Percentiles rank a stretch among this genome's conserved stretches.
Evolutionary conservation across 1,284 basidiomycete genomes (phyloP).

Genomic region (Ceratobasidium sp.): DNA sequence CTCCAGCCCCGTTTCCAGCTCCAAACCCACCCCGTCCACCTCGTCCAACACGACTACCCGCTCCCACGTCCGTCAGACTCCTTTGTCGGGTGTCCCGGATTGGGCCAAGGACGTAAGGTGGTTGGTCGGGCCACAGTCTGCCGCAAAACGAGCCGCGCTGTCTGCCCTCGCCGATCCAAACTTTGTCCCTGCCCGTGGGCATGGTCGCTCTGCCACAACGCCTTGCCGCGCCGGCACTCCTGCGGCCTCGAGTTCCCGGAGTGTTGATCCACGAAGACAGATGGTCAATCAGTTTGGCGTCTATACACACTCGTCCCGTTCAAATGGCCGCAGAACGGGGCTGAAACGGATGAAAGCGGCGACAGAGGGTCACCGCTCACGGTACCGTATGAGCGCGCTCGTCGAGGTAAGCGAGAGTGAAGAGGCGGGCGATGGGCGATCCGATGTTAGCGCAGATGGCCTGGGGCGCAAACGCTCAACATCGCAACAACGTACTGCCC

Average conservation of each 20-base stretch:
- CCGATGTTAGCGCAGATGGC: conserved; percentile 5
- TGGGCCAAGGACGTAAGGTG: conserved; percentile 69
- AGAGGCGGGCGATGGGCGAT: conserved; percentile 37
- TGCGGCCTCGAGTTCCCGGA: conserved; percentile 26
- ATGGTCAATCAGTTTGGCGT: conserved; percentile 36
- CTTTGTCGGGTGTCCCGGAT: conserved; percentile 43
- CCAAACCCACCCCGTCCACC: background rate
- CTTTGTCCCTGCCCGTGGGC: conserved; percentile 49
- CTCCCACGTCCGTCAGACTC: conserved; percentile 18
- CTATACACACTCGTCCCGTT: background rate
- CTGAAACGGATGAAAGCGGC: conserved; percentile 48
- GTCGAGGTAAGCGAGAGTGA: conserved; percentile 60
- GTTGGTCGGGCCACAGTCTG: conserved; percentile 60
- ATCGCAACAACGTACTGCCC: conserved; percentile 35
- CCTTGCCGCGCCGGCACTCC: conserved; percentile 14
- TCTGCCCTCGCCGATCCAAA: conserved; percentile 48
- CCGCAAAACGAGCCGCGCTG: conserved; percentile 50
- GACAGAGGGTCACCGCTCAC: conserved; percentile 46
- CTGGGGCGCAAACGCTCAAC: conserved; percentile 46
- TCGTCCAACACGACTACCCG: background rate
- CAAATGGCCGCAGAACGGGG: background rate
- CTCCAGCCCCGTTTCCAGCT: conserved; percentile 3
- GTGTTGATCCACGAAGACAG: conserved; percentile 5
- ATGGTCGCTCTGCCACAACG: conserved; percentile 49
- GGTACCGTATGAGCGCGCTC: conserved; percentile 59